Evolutionary conservation across 2,329 filamentous ascomycete genomes (phyloP), one percentile per base, ranked within the genome.

Genomic region (Pseudogymnoascus sp.): DNA sequence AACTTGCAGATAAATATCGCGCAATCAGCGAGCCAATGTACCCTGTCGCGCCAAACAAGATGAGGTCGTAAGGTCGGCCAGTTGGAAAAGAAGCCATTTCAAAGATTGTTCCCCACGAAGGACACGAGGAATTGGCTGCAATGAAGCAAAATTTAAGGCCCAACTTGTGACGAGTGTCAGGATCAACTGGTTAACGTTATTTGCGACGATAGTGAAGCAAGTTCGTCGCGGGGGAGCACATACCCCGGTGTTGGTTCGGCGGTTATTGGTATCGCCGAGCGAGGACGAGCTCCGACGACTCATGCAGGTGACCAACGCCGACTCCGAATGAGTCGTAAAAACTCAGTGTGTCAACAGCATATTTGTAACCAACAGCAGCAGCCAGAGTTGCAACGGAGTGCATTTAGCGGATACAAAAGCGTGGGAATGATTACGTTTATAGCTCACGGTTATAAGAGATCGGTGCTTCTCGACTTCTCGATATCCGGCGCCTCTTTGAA

Each of bases 21-120:
- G 87, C 86, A 2, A 85, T 85, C 66, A 89, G 80, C 66, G 84
- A 86, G 37, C 92, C 92, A 0, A 92, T 97, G 74, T 95, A 96
- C 28, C 92, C 92, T 71, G 81, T 87, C 9, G 86, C 85, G 25
- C 87, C 87, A 20, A 88, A 78, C 35, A 90, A 75, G 43, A 89
- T 75, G 53, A 88, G 73, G 67, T 89, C 86, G 69, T 88, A 89
- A 68, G 82, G 62, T 22, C 70, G 70, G 35, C 59, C 11, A 62
- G 63, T 50, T 61, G 66, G 36, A 38, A 15, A 15, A 38, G 36
- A 38, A 38, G 36, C 36, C 36, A 38, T 38, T 15, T 38, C 36
- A 38, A 38, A 15, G 30, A 38, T 15, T 38, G 36, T 38, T 38
- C 36, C 15, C 18, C n/a, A 15, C 36, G n/a, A 38, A 38, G 30